phyloP scores from a whole-genome alignment of 1,284 basidiomycete genomes.

The Heterobasidion occidentale region DNA sequence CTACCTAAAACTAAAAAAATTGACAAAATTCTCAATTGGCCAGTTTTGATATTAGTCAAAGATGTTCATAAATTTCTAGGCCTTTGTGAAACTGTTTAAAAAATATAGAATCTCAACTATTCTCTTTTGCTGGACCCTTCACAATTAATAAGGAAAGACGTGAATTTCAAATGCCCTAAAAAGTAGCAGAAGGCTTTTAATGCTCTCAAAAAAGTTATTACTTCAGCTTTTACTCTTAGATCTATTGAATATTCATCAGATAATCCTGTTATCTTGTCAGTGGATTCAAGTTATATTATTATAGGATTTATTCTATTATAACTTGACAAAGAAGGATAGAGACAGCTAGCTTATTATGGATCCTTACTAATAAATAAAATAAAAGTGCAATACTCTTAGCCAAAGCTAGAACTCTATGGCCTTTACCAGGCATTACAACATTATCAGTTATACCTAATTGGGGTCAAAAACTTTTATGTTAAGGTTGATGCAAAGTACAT shows the following conservation, averaged over 20 bases:
- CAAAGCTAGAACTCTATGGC: constrained; percentile 33
- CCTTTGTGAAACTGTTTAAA: constrained; percentile 18
- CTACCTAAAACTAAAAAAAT: constrained; percentile 19
- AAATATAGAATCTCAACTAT: constrained; percentile 23
- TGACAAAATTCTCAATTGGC: constrained; percentile 22
- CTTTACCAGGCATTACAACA: constrained; percentile 24
- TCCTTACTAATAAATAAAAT: constrained; percentile 26
- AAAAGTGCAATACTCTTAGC: constrained; percentile 30
- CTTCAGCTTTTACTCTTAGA: constrained; percentile 13
- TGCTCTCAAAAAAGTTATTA: constrained; percentile 18
- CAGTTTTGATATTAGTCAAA: constrained; percentile 10
- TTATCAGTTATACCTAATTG: constrained; percentile 23
- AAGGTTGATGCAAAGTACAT: constrained; percentile 31
- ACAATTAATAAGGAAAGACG: constrained; percentile 17
- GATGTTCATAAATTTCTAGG: constrained; percentile 24
- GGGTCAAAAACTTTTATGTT: constrained; percentile 19
- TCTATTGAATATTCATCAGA: constrained; percentile 22
- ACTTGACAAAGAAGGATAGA: constrained; percentile 12
- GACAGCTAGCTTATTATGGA: not conserved
- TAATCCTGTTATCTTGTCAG: constrained; percentile 19
- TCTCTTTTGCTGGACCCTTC: constrained; percentile 17
- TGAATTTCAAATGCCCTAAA: constrained; percentile 19
- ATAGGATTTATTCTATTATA: constrained; percentile 25
- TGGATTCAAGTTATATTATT: constrained; percentile 25
- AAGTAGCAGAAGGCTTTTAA: constrained; percentile 17